Evolutionary conservation across 306 rosid species (phyloP).

Genomic region (Mimosa bimucronata): DNA sequence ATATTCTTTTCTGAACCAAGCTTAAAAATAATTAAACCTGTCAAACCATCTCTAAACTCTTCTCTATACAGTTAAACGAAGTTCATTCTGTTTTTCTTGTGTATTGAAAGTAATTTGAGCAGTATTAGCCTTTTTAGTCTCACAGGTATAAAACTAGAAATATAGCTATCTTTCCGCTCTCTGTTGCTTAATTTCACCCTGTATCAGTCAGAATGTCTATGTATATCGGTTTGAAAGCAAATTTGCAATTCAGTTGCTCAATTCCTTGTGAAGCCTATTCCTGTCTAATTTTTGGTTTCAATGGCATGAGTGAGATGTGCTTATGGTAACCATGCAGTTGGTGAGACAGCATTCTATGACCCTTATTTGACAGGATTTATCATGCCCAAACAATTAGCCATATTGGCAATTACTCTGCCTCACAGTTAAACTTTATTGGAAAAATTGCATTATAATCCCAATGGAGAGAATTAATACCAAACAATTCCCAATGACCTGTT

Average conservation of each 20-base stretch:
- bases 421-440: slow-evolving; percentile 13
- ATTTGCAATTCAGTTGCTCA: not conserved
- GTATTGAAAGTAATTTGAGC: too few relatives aligned
- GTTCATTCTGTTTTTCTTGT: not conserved
- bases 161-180: too few relatives aligned
- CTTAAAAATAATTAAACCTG: not conserved
- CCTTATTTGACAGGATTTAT: slow-evolving; percentile 9
- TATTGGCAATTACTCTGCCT: slow-evolving; percentile 7
- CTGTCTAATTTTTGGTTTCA: slow-evolving; percentile 11
- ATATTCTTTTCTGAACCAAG: not conserved
- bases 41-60: not conserved
- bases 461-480: too few relatives aligned
- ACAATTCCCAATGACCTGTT: too few relatives aligned
- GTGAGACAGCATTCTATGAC: slow-evolving; percentile 8
- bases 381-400: slow-evolving; percentile 15
- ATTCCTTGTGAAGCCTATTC: not conserved
- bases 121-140: too few relatives aligned
- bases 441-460: too few relatives aligned
- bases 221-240: not conserved
- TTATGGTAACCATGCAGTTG: slow-evolving; percentile 4
- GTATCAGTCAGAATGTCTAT: too few relatives aligned
- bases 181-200: not conserved
- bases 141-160: too few relatives aligned
- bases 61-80: not conserved
- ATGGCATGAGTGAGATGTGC: slow-evolving; percentile 13